phyloP scores from a whole-genome alignment of 805 yeast genomes.

The Candida nitratophila region DNA sequence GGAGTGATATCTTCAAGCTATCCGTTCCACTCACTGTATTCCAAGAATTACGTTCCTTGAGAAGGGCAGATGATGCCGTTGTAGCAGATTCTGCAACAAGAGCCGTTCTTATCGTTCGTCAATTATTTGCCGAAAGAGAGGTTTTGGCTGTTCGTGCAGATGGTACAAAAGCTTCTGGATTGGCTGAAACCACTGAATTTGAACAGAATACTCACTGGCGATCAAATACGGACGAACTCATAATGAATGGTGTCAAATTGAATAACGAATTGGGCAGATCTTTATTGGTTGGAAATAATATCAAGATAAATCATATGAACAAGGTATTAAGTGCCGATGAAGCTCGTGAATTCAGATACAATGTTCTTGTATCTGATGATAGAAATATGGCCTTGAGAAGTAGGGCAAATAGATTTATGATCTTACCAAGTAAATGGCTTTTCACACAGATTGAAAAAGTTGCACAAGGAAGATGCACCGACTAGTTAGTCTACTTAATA shows the following conservation, averaged over 20 bases:
- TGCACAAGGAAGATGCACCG: constrained; percentile 45
- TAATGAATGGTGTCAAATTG: constrained; percentile 40
- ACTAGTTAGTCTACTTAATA: constrained; percentile 22
- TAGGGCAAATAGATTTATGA: constrained; percentile 45
- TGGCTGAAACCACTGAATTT: constrained; percentile 68
- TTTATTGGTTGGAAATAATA: constrained; percentile 18
- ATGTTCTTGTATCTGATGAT: constrained; percentile 68
- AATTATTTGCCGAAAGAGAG: constrained; percentile 48
- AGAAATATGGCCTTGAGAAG: constrained; percentile 64
- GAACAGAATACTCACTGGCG: constrained; percentile 71
- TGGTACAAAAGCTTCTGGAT: constrained; percentile 59
- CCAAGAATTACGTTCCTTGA: constrained; percentile 65
- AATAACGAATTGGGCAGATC: constrained; percentile 24
- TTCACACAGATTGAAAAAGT: constrained; percentile 42
- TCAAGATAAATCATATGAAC: constrained; percentile 14
- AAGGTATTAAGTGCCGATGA: constrained; percentile 25
- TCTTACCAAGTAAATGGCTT: constrained; percentile 56
- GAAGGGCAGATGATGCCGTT: constrained; percentile 65
- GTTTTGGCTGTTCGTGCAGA: constrained; percentile 59
- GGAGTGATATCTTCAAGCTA: constrained; percentile 49
- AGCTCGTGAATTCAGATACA: constrained; percentile 43
- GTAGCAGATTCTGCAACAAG: constrained; percentile 77
- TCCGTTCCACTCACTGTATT: constrained; percentile 70
- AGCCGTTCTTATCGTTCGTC: constrained; percentile 68
- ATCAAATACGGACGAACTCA: constrained; percentile 63